Conservation (phyloP, 2,329 filamentous ascomycete genomes). For the Dactylonectria macrodidyma region DNA sequence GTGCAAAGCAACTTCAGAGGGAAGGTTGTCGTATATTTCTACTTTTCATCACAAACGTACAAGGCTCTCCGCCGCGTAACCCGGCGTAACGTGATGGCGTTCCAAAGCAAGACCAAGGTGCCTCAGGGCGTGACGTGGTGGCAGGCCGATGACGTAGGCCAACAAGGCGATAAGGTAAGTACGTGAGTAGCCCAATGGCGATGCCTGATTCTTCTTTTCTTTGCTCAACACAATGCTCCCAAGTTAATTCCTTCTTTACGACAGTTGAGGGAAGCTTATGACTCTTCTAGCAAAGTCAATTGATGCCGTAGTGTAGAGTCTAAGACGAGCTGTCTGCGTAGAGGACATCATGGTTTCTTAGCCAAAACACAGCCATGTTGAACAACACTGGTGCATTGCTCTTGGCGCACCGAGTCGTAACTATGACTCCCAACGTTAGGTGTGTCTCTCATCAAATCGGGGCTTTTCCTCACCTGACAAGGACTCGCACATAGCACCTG, state of each 20-base stretch:
- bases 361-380: neutral
- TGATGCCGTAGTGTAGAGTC: slow-evolving; percentile 1
- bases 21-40: neutral
- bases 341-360: neutral
- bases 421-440: neutral
- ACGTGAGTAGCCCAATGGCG: slow-evolving; percentile 20
- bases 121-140: slow-evolving; percentile 34
- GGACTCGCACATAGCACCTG: neutral
- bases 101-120: slow-evolving; percentile 8
- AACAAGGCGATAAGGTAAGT: slow-evolving; percentile 10
- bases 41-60: slow-evolving; percentile 17
- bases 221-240: neutral
- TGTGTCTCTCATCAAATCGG: neutral
- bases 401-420: neutral
- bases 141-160: slow-evolving; percentile 38
- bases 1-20: neutral
- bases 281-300: slow-evolving; percentile 11
- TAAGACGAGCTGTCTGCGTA: neutral
- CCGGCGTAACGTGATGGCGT: slow-evolving; percentile 34
- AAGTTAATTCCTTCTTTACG: neutral
- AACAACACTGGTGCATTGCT: neutral
- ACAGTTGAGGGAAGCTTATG: neutral
- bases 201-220: neutral
- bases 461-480: neutral
- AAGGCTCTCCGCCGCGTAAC: slow-evolving; percentile 29